phyloP scores from a whole-genome alignment of 2,329 filamentous ascomycete genomes.

The Paraphaeosphaeria minitans region DNA sequence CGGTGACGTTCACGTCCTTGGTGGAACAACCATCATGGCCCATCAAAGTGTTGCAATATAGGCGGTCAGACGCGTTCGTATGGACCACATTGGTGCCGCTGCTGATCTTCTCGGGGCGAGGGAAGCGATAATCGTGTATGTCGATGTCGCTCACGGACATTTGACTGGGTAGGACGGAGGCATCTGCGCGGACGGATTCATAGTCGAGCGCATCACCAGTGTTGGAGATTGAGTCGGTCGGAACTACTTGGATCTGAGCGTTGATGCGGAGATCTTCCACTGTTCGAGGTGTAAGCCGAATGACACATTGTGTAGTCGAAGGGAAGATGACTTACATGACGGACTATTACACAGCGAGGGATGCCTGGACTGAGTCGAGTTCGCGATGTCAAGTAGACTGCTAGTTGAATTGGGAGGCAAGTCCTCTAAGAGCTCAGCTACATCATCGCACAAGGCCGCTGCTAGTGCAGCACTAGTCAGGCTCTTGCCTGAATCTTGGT shows the following conservation, averaged over 20 bases:
- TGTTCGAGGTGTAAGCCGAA: neutral
- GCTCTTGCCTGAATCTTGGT: neutral
- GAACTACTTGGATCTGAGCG: neutral
- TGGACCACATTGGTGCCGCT: too few relatives aligned
- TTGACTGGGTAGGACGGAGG: neutral
- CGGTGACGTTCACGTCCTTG: neutral
- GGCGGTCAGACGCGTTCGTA: neutral
- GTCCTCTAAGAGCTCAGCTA: too few relatives aligned
- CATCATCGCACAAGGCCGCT: neutral
- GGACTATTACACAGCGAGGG: neutral
- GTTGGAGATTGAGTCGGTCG: neutral
- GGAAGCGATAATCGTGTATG: neutral
- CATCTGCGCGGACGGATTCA: neutral
- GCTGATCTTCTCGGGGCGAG: neutral
- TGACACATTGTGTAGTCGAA: too few relatives aligned
- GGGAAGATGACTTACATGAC: neutral
- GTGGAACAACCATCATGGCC: neutral
- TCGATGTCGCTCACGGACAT: neutral
- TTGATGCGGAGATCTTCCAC: neutral
- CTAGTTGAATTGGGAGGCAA: neutral
- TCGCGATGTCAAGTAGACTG: neutral
- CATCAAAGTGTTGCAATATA: neutral
- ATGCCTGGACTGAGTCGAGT: neutral
- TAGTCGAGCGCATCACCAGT: neutral
- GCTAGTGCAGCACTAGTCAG: neutral